Percentiles rank a stretch among this genome's conserved stretches.
phyloP scores from a whole-genome alignment of 139 green algal genomes.

The Chlamydomonas asymmetrica region DNA sequence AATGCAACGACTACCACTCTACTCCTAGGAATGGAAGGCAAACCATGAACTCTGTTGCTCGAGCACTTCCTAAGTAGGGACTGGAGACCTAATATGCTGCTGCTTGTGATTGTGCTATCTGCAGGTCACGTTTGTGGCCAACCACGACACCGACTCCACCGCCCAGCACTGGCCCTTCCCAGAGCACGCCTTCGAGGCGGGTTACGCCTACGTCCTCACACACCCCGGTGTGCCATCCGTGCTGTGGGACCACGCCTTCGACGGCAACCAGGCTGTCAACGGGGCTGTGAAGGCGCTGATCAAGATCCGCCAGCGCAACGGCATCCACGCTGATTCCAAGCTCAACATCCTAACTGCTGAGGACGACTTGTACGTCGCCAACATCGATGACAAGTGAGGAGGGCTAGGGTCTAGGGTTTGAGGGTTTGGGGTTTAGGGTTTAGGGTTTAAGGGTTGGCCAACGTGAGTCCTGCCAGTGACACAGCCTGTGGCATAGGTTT shows the following conservation, averaged over 20 bases:
- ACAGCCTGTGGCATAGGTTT: neutral
- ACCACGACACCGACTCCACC: constrained; percentile 67
- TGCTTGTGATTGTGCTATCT: too few species aligned
- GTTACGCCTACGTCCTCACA: constrained; percentile 94
- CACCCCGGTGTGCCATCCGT: constrained; percentile 76
- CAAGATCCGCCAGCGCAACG: constrained; percentile 44
- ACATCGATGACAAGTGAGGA: constrained; percentile 48
- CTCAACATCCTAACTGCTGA: constrained; percentile 67
- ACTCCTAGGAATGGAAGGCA: too few species aligned
- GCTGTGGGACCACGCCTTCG: constrained; percentile 83
- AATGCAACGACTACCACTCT: too few species aligned
- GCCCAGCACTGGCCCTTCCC: constrained; percentile 77
- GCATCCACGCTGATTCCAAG: constrained; percentile 51
- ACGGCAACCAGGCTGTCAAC: constrained; percentile 51
- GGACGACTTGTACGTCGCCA: constrained; percentile 67
- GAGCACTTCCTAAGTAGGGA: too few species aligned
- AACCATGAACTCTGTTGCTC: too few species aligned
- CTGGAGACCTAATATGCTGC: too few species aligned
- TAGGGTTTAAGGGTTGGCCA: neutral
- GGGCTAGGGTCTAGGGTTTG: too few species aligned
- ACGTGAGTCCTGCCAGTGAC: neutral
- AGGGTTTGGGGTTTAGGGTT: neutral
- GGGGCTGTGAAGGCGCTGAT: constrained; percentile 36
- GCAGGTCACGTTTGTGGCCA: constrained; percentile 79
- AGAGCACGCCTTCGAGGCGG: constrained; percentile 50